Evolutionary conservation across 2,329 filamentous ascomycete species (phyloP).

Genomic region (Keithomyces neogunnii): DNA sequence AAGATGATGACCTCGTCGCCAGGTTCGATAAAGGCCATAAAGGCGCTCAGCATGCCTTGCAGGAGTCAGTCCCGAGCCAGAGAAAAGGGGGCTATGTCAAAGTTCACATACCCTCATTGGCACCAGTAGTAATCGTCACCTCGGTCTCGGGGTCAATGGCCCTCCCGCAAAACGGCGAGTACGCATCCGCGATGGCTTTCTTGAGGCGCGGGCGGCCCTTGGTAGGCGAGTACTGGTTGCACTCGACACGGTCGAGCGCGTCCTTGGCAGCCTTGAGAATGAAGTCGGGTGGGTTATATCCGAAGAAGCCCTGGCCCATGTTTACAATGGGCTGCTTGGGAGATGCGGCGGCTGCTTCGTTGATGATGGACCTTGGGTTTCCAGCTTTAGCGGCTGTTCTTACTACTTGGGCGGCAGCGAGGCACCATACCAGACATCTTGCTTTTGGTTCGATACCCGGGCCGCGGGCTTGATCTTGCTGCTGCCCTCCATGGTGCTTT

Average conservation of each 20-base stretch:
- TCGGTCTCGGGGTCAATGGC: conserved; percentile 81
- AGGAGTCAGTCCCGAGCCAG: not conserved
- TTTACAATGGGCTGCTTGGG: conserved; percentile 58
- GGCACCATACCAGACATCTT: conserved; percentile 42
- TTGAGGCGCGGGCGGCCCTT: conserved; percentile 85
- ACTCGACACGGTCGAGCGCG: conserved; percentile 83
- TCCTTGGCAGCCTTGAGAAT: conserved; percentile 86
- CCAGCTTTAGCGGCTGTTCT: not conserved
- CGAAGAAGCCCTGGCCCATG: conserved; percentile 65
- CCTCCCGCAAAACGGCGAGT: conserved; percentile 81
- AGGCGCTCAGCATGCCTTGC: conserved; percentile 77
- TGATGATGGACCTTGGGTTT: conserved; percentile 50
- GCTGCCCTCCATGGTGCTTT: conserved; percentile 31
- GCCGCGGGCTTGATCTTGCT: conserved; percentile 42
- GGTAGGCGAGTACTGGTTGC: conserved; percentile 97
- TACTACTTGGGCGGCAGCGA: not conserved
- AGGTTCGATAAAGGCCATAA: conserved; percentile 93
- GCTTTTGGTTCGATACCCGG: conserved; percentile 38
- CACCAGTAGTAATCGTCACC: conserved; percentile 87
- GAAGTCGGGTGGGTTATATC: conserved; percentile 89
- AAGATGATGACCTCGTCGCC: conserved; percentile 97
- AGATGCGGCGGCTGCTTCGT: conserved; percentile 55
- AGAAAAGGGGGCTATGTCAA: not conserved
- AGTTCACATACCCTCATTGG: conserved; percentile 54
- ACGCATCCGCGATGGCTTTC: conserved; percentile 88